phyloP scores from a whole-genome alignment of 768 basidiomycete species.

The Sarcodon sp. region DNA sequence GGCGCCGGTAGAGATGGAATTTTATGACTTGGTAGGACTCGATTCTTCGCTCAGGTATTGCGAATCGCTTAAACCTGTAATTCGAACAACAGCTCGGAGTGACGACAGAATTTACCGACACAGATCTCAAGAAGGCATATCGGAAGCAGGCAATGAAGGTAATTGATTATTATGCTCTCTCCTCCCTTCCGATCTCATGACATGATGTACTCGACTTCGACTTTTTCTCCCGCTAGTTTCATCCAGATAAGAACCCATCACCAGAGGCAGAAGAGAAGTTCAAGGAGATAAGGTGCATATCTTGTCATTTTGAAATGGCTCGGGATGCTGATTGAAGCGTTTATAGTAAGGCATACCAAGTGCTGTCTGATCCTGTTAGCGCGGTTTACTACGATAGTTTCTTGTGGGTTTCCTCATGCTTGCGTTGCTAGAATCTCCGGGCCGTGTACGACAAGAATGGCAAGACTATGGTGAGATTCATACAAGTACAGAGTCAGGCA shows the following conservation, averaged over 20 bases:
- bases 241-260: slow-evolving; percentile 91
- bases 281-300: slow-evolving; percentile 80
- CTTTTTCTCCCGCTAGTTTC: slow-evolving; percentile 39
- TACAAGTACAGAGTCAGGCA: not conserved
- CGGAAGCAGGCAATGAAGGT: slow-evolving; percentile 91
- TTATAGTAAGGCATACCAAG: slow-evolving; percentile 86
- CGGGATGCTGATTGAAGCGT: not conserved
- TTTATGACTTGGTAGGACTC: slow-evolving; percentile 72
- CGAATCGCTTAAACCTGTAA: not conserved
- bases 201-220: not conserved
- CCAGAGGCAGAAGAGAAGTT: slow-evolving; percentile 94
- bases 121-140: slow-evolving; percentile 88
- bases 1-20: slow-evolving; percentile 86
- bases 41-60: not conserved
- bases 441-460: slow-evolving; percentile 94
- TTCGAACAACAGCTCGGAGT: slow-evolving; percentile 47
- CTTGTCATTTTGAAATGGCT: not conserved
- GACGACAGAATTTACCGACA: slow-evolving; percentile 59
- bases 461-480: slow-evolving; percentile 57
- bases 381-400: slow-evolving; percentile 2
- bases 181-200: not conserved
- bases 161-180: slow-evolving; percentile 7
- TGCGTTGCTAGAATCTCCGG: slow-evolving; percentile 50
- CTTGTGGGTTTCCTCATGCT: not conserved
- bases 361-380: slow-evolving; percentile 72